phyloP scores from a whole-genome alignment of 2,329 filamentous ascomycete genomes.

The Macrophomina tecta region DNA sequence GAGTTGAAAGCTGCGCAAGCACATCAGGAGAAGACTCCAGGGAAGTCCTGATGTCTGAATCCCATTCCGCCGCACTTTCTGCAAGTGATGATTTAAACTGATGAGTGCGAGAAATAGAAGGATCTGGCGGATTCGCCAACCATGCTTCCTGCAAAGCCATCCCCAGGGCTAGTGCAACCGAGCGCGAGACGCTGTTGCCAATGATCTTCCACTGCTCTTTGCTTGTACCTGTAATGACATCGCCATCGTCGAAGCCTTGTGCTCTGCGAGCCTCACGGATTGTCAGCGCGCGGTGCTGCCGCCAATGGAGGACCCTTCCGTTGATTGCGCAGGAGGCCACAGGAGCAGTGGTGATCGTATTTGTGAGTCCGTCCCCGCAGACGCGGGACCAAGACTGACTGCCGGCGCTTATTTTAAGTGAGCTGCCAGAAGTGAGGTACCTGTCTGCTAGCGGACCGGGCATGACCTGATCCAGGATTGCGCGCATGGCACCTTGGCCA shows the following conservation, averaged over 20 bases:
- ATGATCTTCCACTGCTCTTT: slow-evolving; percentile 68
- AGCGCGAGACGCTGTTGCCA: slow-evolving; percentile 77
- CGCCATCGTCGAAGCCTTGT: slow-evolving; percentile 73
- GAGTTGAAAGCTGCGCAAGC: background rate
- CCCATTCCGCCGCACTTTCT: no score
- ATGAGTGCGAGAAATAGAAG: background rate
- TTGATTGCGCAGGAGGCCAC: slow-evolving; percentile 60
- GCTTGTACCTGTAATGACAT: slow-evolving; percentile 68
- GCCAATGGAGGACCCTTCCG: slow-evolving; percentile 69
- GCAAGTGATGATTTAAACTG: background rate
- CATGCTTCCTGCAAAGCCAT: slow-evolving; percentile 67
- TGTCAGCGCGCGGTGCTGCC: slow-evolving; percentile 65
- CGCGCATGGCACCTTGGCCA: slow-evolving; percentile 35
- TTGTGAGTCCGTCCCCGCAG: slow-evolving; percentile 59
- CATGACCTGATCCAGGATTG: slow-evolving; percentile 30
- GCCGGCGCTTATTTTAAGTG: no score
- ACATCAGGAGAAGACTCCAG: background rate
- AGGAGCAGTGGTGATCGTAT: slow-evolving; percentile 66
- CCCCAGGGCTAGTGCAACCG: slow-evolving; percentile 71
- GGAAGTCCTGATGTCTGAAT: background rate
- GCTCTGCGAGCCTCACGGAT: slow-evolving; percentile 72
- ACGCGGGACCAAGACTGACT: slow-evolving; percentile 57
- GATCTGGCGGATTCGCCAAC: slow-evolving; percentile 48
- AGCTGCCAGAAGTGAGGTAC: background rate
- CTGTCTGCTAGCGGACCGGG: slow-evolving; percentile 12